Evolutionary conservation across 441 rosid species (phyloP).

Genomic region (Omphalea diandra): DNA sequence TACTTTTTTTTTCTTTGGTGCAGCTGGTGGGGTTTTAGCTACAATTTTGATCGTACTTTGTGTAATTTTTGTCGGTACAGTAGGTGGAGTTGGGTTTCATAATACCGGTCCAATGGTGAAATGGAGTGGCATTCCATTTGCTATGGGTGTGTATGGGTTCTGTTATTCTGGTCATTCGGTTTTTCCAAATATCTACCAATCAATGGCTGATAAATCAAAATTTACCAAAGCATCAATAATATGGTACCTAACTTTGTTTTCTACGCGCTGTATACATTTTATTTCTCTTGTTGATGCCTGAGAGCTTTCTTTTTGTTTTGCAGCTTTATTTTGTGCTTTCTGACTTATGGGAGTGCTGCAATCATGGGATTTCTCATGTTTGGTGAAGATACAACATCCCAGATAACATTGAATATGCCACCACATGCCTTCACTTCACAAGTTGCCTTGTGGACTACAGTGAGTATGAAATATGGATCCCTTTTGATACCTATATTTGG

Average conservation of each 20-base stretch:
- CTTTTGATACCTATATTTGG: background rate
- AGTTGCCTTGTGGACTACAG: conserved; percentile 85
- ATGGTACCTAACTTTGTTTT: conserved; percentile 38
- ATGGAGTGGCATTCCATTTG: conserved; percentile 82
- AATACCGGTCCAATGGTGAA: conserved; percentile 58
- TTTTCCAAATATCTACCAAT: conserved; percentile 90
- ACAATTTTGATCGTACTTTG: conserved; percentile 57
- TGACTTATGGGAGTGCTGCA: conserved; percentile 75
- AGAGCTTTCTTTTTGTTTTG: conserved; percentile 20
- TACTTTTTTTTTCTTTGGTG: conserved; percentile 17
- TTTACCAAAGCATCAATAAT: conserved; percentile 56
- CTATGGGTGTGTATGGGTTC: conserved; percentile 77
- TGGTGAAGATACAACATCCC: conserved; percentile 76
- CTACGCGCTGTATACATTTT: background rate
- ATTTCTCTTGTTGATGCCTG: background rate
- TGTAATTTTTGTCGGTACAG: conserved; percentile 52
- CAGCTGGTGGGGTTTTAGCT: conserved; percentile 88
- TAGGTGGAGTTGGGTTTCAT: conserved; percentile 70
- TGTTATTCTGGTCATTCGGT: conserved; percentile 83
- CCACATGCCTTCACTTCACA: conserved; percentile 46
- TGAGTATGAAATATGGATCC: conserved; percentile 31
- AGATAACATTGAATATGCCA: conserved; percentile 87
- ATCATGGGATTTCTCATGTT: conserved; percentile 82
- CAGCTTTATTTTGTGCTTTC: conserved; percentile 64
- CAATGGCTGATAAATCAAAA: conserved; percentile 86